Evolutionary conservation across 2,329 filamentous ascomycete species (phyloP).

Genomic region (Neonectria magnoliae): DNA sequence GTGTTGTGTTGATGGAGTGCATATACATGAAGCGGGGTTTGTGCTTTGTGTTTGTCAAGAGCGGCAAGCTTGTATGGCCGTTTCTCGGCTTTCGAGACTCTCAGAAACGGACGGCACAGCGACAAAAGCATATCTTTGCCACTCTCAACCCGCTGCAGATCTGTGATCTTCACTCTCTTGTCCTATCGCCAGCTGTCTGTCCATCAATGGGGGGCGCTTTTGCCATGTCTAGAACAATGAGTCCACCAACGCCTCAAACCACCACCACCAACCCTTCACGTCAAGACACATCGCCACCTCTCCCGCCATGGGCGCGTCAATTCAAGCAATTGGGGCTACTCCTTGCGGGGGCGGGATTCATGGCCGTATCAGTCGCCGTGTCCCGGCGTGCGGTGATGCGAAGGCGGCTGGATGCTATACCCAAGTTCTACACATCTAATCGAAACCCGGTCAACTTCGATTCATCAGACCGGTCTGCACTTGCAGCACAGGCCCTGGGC

Average conservation of each 20-base stretch:
- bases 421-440: slow-evolving; percentile 77
- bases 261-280: slow-evolving; percentile 27
- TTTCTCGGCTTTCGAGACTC: slow-evolving; percentile 2
- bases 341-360: slow-evolving; percentile 78
- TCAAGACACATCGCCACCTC: slow-evolving; percentile 45
- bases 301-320: slow-evolving; percentile 55
- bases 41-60: slow-evolving; percentile 3
- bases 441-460: slow-evolving; percentile 46
- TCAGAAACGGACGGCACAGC: slow-evolving; percentile 10
- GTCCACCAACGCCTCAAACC: slow-evolving; percentile 26
- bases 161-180: neutral
- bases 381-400: slow-evolving; percentile 76
- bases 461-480: slow-evolving; percentile 55
- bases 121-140: slow-evolving; percentile 4
- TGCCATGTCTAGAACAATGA: slow-evolving; percentile 30
- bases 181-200: neutral
- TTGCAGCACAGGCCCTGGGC: slow-evolving; percentile 85
- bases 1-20: too few relatives aligned
- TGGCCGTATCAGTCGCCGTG: slow-evolving; percentile 75
- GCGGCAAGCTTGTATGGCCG: neutral
- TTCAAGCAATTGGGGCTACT: slow-evolving; percentile 75
- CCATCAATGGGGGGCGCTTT: slow-evolving; percentile 32
- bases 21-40: slow-evolving; percentile 13
- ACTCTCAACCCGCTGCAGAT: neutral
- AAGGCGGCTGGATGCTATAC: slow-evolving; percentile 69